Conservation (phyloP, 192 early-diverging fungal species). For the Chytriomyces sp. region DNA sequence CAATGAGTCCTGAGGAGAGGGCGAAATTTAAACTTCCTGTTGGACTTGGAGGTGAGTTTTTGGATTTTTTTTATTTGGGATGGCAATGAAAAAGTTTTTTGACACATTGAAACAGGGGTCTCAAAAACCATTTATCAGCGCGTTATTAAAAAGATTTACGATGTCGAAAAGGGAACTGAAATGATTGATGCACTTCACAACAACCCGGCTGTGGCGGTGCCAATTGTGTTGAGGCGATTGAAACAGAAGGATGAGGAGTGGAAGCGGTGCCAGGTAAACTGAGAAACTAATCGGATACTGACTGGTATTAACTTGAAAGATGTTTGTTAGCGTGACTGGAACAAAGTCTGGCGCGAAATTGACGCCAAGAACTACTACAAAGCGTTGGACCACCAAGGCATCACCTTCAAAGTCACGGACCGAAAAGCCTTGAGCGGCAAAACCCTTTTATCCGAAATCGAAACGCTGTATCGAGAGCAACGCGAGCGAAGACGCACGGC, state of each 20-base stretch:
- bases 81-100: not conserved
- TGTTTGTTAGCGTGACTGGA: conserved; percentile 79
- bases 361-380: conserved; percentile 94
- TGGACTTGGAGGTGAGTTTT: conserved; percentile 78
- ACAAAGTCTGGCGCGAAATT: conserved; percentile 95
- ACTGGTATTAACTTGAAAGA: not conserved
- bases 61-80: not conserved
- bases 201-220: conserved; percentile 89
- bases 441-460: conserved; percentile 83
- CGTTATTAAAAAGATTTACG: conserved; percentile 96
- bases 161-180: conserved; percentile 81
- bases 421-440: conserved; percentile 80
- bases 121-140: conserved; percentile 88
- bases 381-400: conserved; percentile 92
- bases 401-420: conserved; percentile 87
- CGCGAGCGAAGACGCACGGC: conserved; percentile 54
- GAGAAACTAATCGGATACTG: not conserved
- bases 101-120: conserved; percentile 40
- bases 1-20: conserved; percentile 82
- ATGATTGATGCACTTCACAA: conserved; percentile 91
- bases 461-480: conserved; percentile 82
- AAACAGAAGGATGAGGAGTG: conserved; percentile 99
- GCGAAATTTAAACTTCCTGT: conserved; percentile 71
- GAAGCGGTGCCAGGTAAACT: conserved; percentile 82
- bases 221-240: conserved; percentile 89